Evolutionary conservation across 805 yeast genomes (phyloP), one percentile per base, ranked within the genome.

Genomic region (Pichia manshurica): DNA sequence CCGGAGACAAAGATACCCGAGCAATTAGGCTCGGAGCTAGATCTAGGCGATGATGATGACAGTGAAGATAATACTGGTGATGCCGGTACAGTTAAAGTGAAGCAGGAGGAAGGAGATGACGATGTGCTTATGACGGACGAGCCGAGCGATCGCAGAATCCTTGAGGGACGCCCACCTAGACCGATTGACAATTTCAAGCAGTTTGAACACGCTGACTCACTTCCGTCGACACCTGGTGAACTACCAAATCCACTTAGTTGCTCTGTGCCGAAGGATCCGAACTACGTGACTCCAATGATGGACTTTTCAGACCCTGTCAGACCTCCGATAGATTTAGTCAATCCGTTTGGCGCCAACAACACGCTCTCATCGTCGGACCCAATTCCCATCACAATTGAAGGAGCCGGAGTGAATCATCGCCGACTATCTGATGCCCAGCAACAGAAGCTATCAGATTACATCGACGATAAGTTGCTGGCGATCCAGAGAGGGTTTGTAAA

Each of bases 401-500:
- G 8, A 3, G 16, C 16, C 6, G 13, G 33, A 8, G 9, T 13
- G 2, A 34, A 38, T 16, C 5, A 33, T 2, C 15, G 12, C 10
- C 58, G 66, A 38, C 63, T 77, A 3, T 68, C 75, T 0, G 54
- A 60, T 38, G 52, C 71, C 0, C 89, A 84, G 55, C 84, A 82
- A 58, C 74, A 80, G 39, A 72, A 74, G 53, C 68, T 82, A 49
- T 64, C 75, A 20, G 65, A 69, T 19, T 80, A 79, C 54, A 69
- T 82, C 35, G 89, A 82, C 52, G 73, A 70, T 9, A 65, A 71
- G 35, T 62, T 81, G 32, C 63, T 82, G 53, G 68, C 67, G 16
- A 69, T 82, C 12, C 84, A 81, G 51, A 68, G 86, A 46, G 68
- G 66, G 50, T 81, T 77, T 58, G 69, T 73, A 47, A 71, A 70